phyloP scores from a whole-genome alignment of 805 yeast genomes.

The Metschnikowia dekortorum region DNA sequence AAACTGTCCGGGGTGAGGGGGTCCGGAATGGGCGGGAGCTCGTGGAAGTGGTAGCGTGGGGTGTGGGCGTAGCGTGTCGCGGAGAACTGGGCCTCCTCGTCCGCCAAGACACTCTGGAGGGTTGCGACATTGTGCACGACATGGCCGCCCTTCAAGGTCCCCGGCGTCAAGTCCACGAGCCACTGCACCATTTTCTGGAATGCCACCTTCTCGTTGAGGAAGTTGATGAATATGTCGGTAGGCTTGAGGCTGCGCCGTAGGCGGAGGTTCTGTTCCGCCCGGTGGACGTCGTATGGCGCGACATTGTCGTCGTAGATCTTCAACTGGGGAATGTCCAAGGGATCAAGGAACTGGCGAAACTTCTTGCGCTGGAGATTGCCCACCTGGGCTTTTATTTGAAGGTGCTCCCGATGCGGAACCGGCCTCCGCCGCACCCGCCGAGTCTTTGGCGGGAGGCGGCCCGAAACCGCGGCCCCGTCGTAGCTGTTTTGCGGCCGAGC shows the following conservation, averaged over 20 bases:
- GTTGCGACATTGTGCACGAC: slow-evolving; percentile 9
- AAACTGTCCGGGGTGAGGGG: slow-evolving; percentile 26
- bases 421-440: slow-evolving; percentile 10
- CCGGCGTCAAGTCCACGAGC: slow-evolving; percentile 31
- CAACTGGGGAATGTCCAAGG: slow-evolving; percentile 31
- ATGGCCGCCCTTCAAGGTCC: slow-evolving; percentile 19
- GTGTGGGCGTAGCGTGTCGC: slow-evolving; percentile 7
- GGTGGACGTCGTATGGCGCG: slow-evolving; percentile 20
- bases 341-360: slow-evolving; percentile 31
- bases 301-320: slow-evolving; percentile 25
- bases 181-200: slow-evolving; percentile 32
- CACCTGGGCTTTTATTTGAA: slow-evolving; percentile 12
- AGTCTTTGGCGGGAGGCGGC: background rate
- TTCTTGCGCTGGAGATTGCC: slow-evolving; percentile 18
- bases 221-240: slow-evolving; percentile 20
- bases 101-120: slow-evolving; percentile 11
- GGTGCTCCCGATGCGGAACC: slow-evolving; percentile 1
- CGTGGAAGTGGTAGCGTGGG: slow-evolving; percentile 23
- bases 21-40: slow-evolving; percentile 31
- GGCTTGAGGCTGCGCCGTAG: slow-evolving; percentile 16
- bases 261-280: slow-evolving; percentile 27
- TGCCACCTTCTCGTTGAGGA: slow-evolving; percentile 24
- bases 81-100: slow-evolving; percentile 20
- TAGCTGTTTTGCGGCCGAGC: background rate
- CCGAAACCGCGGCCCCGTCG: background rate